Conservation (phyloP, 371 early-diverging fungal species). For the Chytridiales sp. region DNA sequence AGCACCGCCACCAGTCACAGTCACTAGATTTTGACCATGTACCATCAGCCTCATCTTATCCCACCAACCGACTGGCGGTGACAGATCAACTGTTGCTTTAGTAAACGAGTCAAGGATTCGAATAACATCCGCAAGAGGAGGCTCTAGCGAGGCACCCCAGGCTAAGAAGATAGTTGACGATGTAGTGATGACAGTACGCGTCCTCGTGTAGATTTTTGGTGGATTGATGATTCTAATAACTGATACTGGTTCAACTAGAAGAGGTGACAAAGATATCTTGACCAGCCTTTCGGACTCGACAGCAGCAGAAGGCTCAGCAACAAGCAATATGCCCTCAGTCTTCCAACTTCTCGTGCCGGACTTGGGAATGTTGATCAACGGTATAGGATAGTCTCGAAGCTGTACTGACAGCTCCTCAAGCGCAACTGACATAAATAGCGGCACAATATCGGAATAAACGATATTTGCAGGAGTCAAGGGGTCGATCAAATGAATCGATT, state of each 20-base stretch:
- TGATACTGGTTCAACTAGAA: conserved; percentile 33
- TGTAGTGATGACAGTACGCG: conserved; percentile 49
- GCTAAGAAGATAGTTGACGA: conserved; percentile 39
- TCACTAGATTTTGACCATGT: conserved; percentile 58
- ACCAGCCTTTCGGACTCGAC: conserved; percentile 37
- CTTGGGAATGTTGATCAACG: conserved; percentile 54
- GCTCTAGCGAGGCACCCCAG: conserved; percentile 66
- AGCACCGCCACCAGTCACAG: conserved; percentile 61
- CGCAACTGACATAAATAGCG: conserved; percentile 50
- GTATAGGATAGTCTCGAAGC: conserved; percentile 62
- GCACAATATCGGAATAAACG: conserved; percentile 57
- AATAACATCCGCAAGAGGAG: conserved; percentile 63
- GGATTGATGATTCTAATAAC: conserved; percentile 60
- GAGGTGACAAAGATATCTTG: conserved; percentile 32
- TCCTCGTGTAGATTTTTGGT: conserved; percentile 62
- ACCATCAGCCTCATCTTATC: conserved; percentile 70
- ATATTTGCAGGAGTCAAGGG: conserved; percentile 54
- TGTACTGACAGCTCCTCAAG: conserved; percentile 50
- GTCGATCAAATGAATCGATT: conserved; percentile 62
- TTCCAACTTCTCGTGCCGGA: conserved; percentile 21
- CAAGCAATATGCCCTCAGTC: conserved; percentile 46
- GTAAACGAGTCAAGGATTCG: conserved; percentile 64
- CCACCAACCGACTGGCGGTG: conserved; percentile 72
- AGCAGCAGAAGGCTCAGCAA: conserved; percentile 41
- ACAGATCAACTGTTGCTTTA: conserved; percentile 65